Conservation (phyloP, 2,329 filamentous ascomycete species). For the Ophiostoma ulmi region DNA sequence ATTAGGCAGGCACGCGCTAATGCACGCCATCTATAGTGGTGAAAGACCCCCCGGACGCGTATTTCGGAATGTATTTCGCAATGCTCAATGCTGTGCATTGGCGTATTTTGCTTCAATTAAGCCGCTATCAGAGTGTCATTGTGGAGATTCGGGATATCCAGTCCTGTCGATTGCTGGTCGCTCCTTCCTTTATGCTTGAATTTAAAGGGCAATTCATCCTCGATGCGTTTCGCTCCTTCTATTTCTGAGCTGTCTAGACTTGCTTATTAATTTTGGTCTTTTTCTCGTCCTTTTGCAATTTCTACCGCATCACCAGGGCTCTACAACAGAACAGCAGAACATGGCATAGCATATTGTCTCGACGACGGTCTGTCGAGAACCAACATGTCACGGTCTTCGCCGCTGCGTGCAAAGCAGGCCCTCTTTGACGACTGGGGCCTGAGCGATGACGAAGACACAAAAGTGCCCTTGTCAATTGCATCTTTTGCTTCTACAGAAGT, state of each 20-base stretch:
- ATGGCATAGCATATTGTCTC: neutral
- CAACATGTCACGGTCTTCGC: constrained; percentile 11
- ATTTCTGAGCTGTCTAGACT: neutral
- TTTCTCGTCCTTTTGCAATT: neutral
- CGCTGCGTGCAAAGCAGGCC: constrained; percentile 21
- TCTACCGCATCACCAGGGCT: neutral
- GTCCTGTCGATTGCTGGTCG: neutral
- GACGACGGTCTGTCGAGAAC: neutral
- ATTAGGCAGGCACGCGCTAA: constrained; percentile 13
- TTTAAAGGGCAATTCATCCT: neutral
- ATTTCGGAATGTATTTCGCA: neutral
- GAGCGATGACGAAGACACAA: constrained; percentile 12
- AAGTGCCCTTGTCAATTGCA: neutral
- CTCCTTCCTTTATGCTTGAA: neutral
- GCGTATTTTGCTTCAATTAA: neutral
- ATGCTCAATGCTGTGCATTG: no score
- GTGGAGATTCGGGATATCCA: neutral
- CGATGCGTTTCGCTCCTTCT: neutral
- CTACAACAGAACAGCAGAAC: neutral
- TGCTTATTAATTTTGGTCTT: neutral
- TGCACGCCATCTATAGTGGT: constrained; percentile 7
- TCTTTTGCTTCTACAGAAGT: no score
- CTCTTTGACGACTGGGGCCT: constrained; percentile 22
- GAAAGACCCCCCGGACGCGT: neutral
- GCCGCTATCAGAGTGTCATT: neutral